Conservation (phyloP, 2,329 filamentous ascomycete species). For the Alternaria atra region DNA sequence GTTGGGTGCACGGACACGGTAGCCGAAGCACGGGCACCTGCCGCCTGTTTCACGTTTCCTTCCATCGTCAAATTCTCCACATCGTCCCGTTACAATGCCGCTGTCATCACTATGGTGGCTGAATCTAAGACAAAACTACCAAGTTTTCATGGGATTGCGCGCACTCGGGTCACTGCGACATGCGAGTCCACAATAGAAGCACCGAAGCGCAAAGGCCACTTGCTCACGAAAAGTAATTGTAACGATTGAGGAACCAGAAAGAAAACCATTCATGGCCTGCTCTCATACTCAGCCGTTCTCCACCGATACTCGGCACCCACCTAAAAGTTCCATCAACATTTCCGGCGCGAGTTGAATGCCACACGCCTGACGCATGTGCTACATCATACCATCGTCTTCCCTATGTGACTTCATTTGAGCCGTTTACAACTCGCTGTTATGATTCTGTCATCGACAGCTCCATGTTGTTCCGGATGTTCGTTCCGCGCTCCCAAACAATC, state of each 20-base stretch:
- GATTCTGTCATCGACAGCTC: not conserved
- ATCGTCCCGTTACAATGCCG: not conserved
- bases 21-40: not conserved
- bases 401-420: not conserved
- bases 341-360: not conserved
- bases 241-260: not conserved
- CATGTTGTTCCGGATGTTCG: not conserved
- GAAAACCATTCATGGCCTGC: not conserved
- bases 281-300: not conserved
- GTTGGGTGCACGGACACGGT: too few species aligned
- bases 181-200: not conserved
- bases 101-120: not conserved
- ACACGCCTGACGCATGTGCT: not conserved
- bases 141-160: not conserved
- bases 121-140: not conserved
- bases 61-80: not conserved
- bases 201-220: not conserved
- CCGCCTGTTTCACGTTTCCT: not conserved
- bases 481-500: conserved; percentile 12
- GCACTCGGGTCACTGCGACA: not conserved
- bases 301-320: not conserved
- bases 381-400: not conserved
- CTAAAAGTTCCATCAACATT: not conserved
- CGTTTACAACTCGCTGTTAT: not conserved
- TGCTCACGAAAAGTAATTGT: not conserved